These are phyloP conservation scores for Alternaria brassicae DNA, from an alignment of 2,329 filamentous ascomycete species.

Conservation along the genomic window DNA sequence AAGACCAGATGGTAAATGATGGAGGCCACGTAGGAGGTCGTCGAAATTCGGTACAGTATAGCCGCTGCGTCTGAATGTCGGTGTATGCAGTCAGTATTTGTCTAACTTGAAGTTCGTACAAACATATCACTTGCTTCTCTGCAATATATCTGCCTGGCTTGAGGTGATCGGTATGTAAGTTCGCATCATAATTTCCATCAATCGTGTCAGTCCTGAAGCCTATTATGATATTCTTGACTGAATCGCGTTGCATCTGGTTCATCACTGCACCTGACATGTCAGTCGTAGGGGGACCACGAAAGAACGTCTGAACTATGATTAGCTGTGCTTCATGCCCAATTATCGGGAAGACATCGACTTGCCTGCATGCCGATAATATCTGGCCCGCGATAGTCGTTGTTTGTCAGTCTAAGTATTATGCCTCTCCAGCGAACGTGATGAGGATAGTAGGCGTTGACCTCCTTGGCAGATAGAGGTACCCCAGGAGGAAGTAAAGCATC, in stretches of 20 bases:
- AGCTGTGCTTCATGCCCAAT: neutral
- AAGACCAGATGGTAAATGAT: slow-evolving; percentile 24
- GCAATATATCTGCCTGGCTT: slow-evolving; percentile 11
- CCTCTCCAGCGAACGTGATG: slow-evolving; percentile 35
- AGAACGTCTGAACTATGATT: slow-evolving; percentile 17
- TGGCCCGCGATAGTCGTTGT: slow-evolving; percentile 29
- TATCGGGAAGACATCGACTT: neutral
- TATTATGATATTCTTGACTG: slow-evolving; percentile 12
- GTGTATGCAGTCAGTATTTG: too few species aligned
- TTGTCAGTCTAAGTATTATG: slow-evolving; percentile 32
- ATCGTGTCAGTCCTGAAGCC: slow-evolving; percentile 18
- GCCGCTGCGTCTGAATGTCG: too few species aligned
- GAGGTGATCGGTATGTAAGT: slow-evolving; percentile 23
- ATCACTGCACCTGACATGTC: slow-evolving; percentile 13
- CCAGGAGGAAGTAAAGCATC: slow-evolving; percentile 38
- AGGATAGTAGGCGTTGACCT: slow-evolving; percentile 39
- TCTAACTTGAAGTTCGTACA: too few species aligned
- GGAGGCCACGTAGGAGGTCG: slow-evolving; percentile 30
- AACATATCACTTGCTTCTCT: too few species aligned
- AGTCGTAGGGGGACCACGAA: slow-evolving; percentile 20
- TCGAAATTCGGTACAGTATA: slow-evolving; percentile 28
- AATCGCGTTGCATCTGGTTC: slow-evolving; percentile 25
- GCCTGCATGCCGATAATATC: slow-evolving; percentile 35
- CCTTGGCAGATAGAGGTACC: slow-evolving; percentile 32
- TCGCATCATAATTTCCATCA: slow-evolving; percentile 20